These are phyloP conservation scores for Schizothecium vesticola DNA, from an alignment of 495 filamentous ascomycete genomes.

Conservation along the genomic window DNA sequence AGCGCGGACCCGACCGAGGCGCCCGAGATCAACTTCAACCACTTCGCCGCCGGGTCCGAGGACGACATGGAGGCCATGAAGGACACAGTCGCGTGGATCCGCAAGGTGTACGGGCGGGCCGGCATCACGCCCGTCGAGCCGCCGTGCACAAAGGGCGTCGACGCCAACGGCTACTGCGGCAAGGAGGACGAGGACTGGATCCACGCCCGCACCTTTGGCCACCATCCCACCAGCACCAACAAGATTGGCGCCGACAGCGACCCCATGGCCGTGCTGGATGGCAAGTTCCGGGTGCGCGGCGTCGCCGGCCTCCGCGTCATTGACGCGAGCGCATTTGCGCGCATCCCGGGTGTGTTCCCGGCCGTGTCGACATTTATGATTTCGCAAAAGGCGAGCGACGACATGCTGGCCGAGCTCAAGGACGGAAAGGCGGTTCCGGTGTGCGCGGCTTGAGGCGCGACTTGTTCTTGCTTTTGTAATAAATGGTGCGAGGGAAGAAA, in stretches of 20 bases:
- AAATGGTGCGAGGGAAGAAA: background rate
- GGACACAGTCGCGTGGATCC: constrained; percentile 32
- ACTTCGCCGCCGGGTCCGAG: constrained; percentile 26
- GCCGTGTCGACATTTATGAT: constrained; percentile 53
- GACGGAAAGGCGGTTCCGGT: constrained; percentile 18
- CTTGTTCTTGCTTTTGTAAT: background rate
- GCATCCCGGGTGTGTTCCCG: constrained; percentile 48
- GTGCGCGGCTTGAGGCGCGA: constrained; percentile 3
- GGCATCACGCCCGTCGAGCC: constrained; percentile 32
- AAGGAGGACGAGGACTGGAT: constrained; percentile 36
- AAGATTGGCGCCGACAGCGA: constrained; percentile 42
- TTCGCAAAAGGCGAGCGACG: constrained; percentile 54
- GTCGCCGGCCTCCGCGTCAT: constrained; percentile 40
- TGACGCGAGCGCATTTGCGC: constrained; percentile 44
- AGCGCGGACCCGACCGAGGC: constrained; percentile 29
- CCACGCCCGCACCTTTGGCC: constrained; percentile 39
- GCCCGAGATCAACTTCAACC: constrained; percentile 38
- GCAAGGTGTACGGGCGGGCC: constrained; percentile 24
- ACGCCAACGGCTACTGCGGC: constrained; percentile 26
- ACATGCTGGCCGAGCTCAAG: constrained; percentile 42
- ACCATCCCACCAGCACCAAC: constrained; percentile 41
- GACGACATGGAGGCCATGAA: constrained; percentile 33
- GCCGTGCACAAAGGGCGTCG: constrained; percentile 22
- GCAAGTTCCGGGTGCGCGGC: constrained; percentile 39
- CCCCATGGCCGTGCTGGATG: constrained; percentile 39